Percentiles rank a stretch among this genome's conserved stretches.
Conservation (phyloP, 129 eudicot species). For the Arctium lappa region DNA sequence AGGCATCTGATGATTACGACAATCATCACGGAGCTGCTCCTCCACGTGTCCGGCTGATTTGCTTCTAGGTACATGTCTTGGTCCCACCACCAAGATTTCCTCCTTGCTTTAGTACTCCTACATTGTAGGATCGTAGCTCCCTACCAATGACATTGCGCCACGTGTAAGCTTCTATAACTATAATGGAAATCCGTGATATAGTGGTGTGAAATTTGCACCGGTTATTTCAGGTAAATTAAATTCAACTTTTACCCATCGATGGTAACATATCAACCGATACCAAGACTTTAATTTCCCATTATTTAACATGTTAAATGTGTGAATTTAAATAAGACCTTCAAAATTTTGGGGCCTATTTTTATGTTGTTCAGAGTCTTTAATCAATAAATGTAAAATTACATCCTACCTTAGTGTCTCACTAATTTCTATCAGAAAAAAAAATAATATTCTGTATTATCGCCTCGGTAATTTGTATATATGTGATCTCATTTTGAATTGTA, state of each 20-base stretch:
- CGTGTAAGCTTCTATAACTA: background rate
- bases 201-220: background rate
- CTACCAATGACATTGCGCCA: background rate
- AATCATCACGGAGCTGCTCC: background rate
- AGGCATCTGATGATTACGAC: background rate
- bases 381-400: too few species aligned
- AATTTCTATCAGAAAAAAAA: too few species aligned
- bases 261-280: background rate
- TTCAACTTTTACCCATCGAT: background rate
- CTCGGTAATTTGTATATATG: too few species aligned
- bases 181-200: background rate
- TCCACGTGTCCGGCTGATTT: constrained; percentile 19
- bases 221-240: background rate
- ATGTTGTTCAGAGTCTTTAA: too few species aligned
- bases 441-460: too few species aligned
- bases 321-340: too few species aligned
- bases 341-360: too few species aligned
- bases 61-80: background rate
- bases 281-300: too few species aligned
- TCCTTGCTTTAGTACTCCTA: constrained; percentile 19
- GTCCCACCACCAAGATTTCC: constrained; percentile 15
- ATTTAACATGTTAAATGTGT: too few species aligned
- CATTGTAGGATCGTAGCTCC: background rate
- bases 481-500: too few species aligned
- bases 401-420: too few species aligned